Conservation (phyloP, 78 protist species). For the Goniomonas avonlea region DNA sequence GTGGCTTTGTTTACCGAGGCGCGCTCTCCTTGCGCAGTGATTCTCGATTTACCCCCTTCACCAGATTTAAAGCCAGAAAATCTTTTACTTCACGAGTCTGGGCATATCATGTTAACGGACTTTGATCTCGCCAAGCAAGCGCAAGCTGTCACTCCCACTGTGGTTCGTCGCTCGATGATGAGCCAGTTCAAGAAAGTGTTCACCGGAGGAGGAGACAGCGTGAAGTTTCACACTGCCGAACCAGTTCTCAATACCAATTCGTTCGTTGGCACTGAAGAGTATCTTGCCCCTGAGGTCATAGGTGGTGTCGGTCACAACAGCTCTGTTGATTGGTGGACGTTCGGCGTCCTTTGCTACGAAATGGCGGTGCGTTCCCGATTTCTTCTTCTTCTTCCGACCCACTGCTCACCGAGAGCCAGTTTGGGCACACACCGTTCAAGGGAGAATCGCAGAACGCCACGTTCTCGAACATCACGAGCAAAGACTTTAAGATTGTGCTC, state of each 20-base stretch:
- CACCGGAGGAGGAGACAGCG: neutral
- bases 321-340: neutral
- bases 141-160: neutral
- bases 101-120: neutral
- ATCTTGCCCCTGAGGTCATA: neutral
- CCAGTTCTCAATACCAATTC: neutral
- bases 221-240: neutral
- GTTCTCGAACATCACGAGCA: neutral
- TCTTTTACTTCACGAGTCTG: neutral
- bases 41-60: too few relatives aligned
- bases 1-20: neutral
- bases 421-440: neutral
- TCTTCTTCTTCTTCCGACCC: too few relatives aligned
- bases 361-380: too few relatives aligned
- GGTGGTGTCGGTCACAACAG: neutral
- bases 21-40: neutral
- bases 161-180: too few relatives aligned
- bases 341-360: too few relatives aligned
- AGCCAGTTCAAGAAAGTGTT: too few relatives aligned
- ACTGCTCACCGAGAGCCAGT: too few relatives aligned
- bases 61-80: slow-evolving; percentile 2
- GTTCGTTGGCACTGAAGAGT: neutral
- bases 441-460: neutral
- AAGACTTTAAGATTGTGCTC: too few relatives aligned
- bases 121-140: neutral